Evolutionary conservation across 139 green algal genomes (phyloP), one percentile per base, ranked within the genome.

Genomic region (Trebouxia sp.): DNA sequence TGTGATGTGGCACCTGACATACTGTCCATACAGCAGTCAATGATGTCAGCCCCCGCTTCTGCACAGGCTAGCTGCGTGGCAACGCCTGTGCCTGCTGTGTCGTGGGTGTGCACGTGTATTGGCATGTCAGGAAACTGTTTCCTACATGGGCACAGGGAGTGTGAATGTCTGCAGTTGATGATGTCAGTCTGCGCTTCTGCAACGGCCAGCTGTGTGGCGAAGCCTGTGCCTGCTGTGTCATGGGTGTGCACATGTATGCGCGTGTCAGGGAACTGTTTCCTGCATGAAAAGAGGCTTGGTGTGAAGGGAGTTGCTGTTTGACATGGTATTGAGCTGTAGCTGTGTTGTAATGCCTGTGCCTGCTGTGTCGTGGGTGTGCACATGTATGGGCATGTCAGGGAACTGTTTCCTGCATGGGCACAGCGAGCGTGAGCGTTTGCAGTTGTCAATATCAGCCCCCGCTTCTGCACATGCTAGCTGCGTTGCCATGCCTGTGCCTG

Each of bases 331-430:
- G n/a, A n/a, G n/a, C n/a, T n/a, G n/a, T n/a, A n/a, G n/a, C n/a
- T n/a, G n/a, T n/a, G n/a, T n/a, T n/a, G n/a, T n/a, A 37, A 95
- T 90, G 50, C 85, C 91, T 12, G 87, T 92, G 80, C 91, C 91
- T 24, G 95, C 93, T 26, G 92, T 96, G 92, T 98, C 94, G 85
- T 98, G 95, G n/a, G 95, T 98, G 86, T 98, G 95, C 42, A 98
- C 89, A 83, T 95, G 91, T 56, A 97, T 94, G n/a, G 88, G 83
- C 8, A 94, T 38, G 75, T 97, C 84, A 35, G 94, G 95, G 88
- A 94, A 96, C 30, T 88, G 82, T 43, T 85, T 82, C 39, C 80
- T 74, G 66, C 67, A 62, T 3, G 50, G 26, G 50, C 20, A 22
- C 50, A 58, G 50, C 2, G 26, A 58, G 22, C 1, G 2, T 28